phyloP scores from a whole-genome alignment of 73 alveolate genomes.

The Paramecium primaurelia region DNA sequence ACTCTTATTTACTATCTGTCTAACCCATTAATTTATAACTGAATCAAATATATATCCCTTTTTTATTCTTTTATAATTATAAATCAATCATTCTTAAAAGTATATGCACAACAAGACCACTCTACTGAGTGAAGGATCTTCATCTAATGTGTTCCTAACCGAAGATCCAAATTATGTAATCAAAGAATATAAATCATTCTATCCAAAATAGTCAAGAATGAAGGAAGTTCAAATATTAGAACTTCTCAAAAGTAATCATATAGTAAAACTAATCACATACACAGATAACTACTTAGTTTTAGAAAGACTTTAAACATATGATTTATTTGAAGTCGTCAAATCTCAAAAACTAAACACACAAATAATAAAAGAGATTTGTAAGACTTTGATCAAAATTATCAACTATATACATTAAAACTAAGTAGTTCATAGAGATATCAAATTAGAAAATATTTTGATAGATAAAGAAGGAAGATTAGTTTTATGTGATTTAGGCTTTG shows the following conservation, averaged over 20 bases:
- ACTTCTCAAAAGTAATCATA: background rate
- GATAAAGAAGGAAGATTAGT: background rate
- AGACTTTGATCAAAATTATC: background rate
- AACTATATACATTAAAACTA: background rate
- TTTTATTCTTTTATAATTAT: background rate
- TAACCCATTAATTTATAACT: background rate
- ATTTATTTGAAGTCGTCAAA: background rate
- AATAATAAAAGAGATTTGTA: background rate
- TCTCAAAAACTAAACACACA: background rate
- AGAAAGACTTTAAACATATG: background rate
- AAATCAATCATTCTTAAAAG: constrained; percentile 24
- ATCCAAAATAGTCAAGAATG: background rate
- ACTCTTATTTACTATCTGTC: background rate
- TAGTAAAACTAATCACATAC: background rate
- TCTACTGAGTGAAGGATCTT: constrained; percentile 17
- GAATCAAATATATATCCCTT: background rate
- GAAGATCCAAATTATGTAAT: background rate
- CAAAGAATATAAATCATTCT: constrained; percentile 1
- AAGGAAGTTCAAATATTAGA: constrained; percentile 29
- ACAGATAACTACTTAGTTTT: background rate
- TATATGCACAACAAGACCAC: background rate
- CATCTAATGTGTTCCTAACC: background rate
- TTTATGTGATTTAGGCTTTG: constrained; percentile 32
- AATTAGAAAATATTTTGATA: background rate
- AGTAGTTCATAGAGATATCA: background rate